Evolutionary conservation across 176 grass and related monocot species (phyloP).

Genomic region (Elymus sibiricus): DNA sequence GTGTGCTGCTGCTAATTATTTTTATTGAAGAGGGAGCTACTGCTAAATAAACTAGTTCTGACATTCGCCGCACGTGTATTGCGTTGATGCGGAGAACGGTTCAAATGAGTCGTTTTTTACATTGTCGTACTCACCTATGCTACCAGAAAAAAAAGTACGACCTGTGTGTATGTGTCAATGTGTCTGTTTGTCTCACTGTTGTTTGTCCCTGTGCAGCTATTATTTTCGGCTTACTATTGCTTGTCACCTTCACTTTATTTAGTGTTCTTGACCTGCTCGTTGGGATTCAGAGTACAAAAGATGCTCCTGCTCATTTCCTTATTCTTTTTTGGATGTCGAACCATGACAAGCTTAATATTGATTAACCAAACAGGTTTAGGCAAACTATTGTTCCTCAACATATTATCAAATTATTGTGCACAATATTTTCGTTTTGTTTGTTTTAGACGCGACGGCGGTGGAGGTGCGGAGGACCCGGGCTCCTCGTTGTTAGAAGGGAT

Average conservation of each 20-base stretch:
- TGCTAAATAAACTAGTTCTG: not conserved
- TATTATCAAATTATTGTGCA: no score
- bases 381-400: no score
- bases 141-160: not conserved
- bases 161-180: not conserved
- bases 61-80: slow-evolving; percentile 1
- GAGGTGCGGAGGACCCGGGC: no score
- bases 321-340: no score
- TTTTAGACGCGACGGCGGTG: no score
- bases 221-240: not conserved
- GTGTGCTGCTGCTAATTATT: not conserved
- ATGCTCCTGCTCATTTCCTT: no score
- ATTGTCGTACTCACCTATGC: not conserved
- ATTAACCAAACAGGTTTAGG: no score
- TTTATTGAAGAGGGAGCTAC: not conserved
- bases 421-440: no score
- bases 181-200: not conserved
- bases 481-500: no score
- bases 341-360: no score
- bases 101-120: not conserved
- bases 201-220: not conserved
- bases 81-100: not conserved
- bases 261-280: no score
- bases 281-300: no score
- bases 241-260: not conserved